phyloP scores from a whole-genome alignment of 805 yeast species.

The Komagataella mondaviorum region DNA sequence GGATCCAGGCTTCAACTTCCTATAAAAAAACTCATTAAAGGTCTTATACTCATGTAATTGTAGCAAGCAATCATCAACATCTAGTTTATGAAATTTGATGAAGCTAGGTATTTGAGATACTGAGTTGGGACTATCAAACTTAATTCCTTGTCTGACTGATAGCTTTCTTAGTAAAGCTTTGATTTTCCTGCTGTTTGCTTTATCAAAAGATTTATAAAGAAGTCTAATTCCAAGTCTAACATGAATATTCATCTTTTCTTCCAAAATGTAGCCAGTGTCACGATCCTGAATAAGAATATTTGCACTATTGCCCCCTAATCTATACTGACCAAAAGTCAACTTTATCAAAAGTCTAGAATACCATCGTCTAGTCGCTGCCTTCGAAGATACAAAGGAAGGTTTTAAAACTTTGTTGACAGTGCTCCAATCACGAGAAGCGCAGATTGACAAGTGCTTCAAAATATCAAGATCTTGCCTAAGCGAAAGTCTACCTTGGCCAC shows the following conservation, averaged over 20 bases:
- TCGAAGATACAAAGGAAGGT: constrained; percentile 63
- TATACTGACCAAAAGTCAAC: constrained; percentile 78
- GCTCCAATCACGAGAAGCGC: constrained; percentile 70
- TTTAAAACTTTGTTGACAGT: constrained; percentile 49
- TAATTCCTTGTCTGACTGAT: constrained; percentile 71
- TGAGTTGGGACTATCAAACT: constrained; percentile 65
- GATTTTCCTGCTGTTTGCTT: constrained; percentile 41
- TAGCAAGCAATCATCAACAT: constrained; percentile 52
- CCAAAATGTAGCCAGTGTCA: constrained; percentile 74
- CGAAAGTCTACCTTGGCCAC: constrained; percentile 45
- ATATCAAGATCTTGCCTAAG: constrained; percentile 50
- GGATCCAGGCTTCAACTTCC: constrained; percentile 59
- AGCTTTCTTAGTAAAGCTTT: constrained; percentile 47
- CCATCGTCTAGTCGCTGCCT: constrained; percentile 82
- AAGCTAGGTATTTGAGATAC: constrained; percentile 59
- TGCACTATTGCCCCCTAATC: constrained; percentile 81
- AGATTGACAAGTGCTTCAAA: constrained; percentile 78
- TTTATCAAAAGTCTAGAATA: constrained; percentile 71
- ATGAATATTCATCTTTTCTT: constrained; percentile 84
- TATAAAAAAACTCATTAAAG: constrained; percentile 82
- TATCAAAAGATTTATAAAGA: constrained; percentile 60
- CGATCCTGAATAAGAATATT: constrained; percentile 92
- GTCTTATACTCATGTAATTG: constrained; percentile 36
- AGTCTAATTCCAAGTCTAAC: constrained; percentile 81
- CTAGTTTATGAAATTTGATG: constrained; percentile 70